phyloP scores from a whole-genome alignment of 768 basidiomycete genomes.

The Leccinum variicolor region DNA sequence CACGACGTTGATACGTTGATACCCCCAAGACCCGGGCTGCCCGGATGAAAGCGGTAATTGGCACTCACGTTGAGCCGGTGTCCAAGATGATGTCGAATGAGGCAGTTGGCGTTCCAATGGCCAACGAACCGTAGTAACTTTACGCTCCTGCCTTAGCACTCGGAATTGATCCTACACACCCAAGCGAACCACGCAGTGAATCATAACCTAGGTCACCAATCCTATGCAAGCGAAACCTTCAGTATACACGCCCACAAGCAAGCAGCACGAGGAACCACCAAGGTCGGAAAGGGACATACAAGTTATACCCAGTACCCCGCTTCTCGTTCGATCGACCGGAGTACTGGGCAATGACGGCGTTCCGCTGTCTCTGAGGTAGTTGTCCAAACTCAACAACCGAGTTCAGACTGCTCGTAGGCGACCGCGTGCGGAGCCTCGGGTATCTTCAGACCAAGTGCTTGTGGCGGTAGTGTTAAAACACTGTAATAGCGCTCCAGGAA shows the following conservation, averaged over 20 bases:
- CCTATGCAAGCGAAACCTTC: conserved; percentile 31
- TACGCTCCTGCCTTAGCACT: not conserved
- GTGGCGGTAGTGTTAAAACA: conserved; percentile 28
- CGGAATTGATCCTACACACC: not conserved
- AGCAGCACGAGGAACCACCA: not conserved
- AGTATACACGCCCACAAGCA: not conserved
- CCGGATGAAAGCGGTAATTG: not conserved
- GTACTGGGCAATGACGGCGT: conserved; percentile 45
- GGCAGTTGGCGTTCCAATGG: conserved; percentile 45
- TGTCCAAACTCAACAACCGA: conserved; percentile 5
- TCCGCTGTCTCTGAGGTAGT: conserved; percentile 45
- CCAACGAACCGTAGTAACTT: conserved; percentile 38
- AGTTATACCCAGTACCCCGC: conserved; percentile 49
- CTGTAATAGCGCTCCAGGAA: conserved; percentile 63
- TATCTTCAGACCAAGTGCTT: conserved; percentile 14
- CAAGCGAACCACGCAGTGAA: conserved; percentile 39
- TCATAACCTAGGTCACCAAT: conserved; percentile 65
- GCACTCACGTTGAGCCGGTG: conserved; percentile 42
- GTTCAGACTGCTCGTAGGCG: conserved; percentile 1
- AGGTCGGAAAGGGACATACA: conserved; percentile 34
- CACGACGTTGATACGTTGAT: not conserved
- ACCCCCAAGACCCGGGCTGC: not conserved
- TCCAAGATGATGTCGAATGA: conserved; percentile 52
- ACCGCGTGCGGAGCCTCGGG: conserved; percentile 33
- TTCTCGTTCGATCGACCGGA: conserved; percentile 29